Base-by-base conservation (phyloP, 1,284 basidiomycete genomes). In the Marasmius tenuissimus region DNA sequence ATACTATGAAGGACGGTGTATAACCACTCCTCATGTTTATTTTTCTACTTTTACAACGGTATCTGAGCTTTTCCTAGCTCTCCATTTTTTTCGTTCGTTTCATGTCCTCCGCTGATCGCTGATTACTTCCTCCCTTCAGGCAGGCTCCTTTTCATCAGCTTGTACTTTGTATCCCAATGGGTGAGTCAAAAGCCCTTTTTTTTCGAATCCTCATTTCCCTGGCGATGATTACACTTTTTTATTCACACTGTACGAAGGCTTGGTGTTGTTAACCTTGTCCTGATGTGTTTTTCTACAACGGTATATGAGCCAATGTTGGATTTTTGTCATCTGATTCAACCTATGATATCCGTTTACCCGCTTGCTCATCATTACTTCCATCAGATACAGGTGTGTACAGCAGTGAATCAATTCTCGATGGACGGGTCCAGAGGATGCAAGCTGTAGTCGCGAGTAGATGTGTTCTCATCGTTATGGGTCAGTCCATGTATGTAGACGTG, bases 251-350 rank as follows among this genome's bases (percentile, higher is more conserved):
- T 75, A 78, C 70, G 82, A 84, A 76, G 69, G 65, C 67, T 63
- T 49, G 73, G 71, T 70, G 64, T 53, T 49, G 16, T 63, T 69
- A 70, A 70, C 64, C 65, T 69, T 61, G 70, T 71, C 60, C 63
- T 81, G 80, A 79, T 71, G 73, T 54, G 38, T 67, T 73, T 73
- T 71, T 76, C 80, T 84, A 82, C 82, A 82, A 82, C 82, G 82
- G 81, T 83, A 83, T 76, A 87, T 89, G 87, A 90, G 76, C 79
- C 53, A 47, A 47, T 50, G 65, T 56, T 56, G 50, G 53, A 47
- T 61, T 67, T 68, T 59, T 52, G 60, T 58, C 62, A 63, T 47
- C 22, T 61, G 37, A 14, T 22, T 58, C 49, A 53, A n/a, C 56
- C 51, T 50, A 59, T 57, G 62, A 55, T 47, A 35, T 51, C 33